phyloP scores from a whole-genome alignment of 2,329 filamentous ascomycete genomes.

The Phialophora macrospora region DNA sequence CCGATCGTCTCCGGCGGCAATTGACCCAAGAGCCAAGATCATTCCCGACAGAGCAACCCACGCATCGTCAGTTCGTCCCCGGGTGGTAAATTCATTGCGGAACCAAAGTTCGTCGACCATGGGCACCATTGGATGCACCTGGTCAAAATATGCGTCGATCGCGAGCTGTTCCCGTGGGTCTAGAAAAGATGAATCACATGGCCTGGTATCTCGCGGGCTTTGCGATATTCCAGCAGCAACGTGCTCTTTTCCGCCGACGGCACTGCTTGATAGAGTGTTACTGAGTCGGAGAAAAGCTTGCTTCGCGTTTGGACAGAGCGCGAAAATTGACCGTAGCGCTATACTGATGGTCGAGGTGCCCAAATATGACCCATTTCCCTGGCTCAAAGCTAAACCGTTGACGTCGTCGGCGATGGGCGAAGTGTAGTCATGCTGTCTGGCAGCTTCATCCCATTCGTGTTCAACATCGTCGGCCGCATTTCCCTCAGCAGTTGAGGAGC shows the following conservation, averaged over 20 bases:
- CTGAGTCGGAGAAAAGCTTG: conserved; percentile 13
- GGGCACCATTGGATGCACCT: conserved; percentile 71
- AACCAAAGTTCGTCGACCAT: conserved; percentile 74
- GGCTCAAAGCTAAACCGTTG: conserved; percentile 13
- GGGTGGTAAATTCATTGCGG: conserved; percentile 65
- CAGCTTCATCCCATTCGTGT: conserved; percentile 16
- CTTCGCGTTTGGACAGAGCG: conserved; percentile 12
- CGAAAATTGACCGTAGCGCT: conserved; percentile 7
- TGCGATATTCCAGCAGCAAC: background rate
- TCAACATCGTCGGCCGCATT: conserved; percentile 1
- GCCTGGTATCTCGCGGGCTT: background rate
- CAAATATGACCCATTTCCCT: conserved; percentile 2
- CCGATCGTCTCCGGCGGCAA: conserved; percentile 66
- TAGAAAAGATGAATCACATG: background rate
- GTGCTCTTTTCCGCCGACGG: background rate
- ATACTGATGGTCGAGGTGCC: conserved; percentile 11
- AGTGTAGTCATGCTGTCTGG: conserved; percentile 10
- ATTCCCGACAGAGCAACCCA: conserved; percentile 76
- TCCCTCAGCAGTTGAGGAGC: background rate
- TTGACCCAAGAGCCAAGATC: conserved; percentile 74
- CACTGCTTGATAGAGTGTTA: conserved; percentile 4
- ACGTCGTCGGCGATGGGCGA: conserved; percentile 16
- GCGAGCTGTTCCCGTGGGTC: conserved; percentile 11
- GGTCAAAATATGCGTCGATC: conserved; percentile 73
- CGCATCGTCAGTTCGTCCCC: conserved; percentile 67